These are phyloP conservation scores for Stagonosporopsis cucurbitacearum DNA, from an alignment of 2,329 filamentous ascomycete species.

Conservation along the genomic window DNA sequence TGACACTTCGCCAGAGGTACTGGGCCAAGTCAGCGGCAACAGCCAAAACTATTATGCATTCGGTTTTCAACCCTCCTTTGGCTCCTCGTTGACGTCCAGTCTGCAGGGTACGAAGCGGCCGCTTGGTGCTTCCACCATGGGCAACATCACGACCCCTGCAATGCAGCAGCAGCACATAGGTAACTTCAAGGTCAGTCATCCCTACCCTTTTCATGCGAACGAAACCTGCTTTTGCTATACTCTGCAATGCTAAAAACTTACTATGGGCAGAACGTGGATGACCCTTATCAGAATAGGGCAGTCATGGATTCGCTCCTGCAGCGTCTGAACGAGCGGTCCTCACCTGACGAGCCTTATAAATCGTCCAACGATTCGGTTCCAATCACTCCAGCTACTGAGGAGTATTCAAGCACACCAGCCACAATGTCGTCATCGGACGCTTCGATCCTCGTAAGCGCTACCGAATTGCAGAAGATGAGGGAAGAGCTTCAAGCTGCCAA, in stretches of 20 bases:
- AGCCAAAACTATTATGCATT: constrained; percentile 32
- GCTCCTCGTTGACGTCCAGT: constrained; percentile 43
- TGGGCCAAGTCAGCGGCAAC: constrained; percentile 45
- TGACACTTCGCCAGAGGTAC: constrained; percentile 44
- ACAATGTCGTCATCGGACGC: constrained; percentile 32
- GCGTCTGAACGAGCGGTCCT: constrained; percentile 67
- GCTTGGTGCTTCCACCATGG: constrained; percentile 46
- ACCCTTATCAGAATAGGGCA: constrained; percentile 41
- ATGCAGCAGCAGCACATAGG: constrained; percentile 25
- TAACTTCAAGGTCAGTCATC: constrained; percentile 42
- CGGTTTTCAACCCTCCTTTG: constrained; percentile 26
- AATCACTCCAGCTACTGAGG: constrained; percentile 67
- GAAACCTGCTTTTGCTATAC: background rate
- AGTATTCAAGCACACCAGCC: constrained; percentile 49
- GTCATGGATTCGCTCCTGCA: constrained; percentile 70
- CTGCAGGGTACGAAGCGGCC: constrained; percentile 50
- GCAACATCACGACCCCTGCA: constrained; percentile 37
- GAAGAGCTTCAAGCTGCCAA: constrained; percentile 74
- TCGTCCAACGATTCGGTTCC: constrained; percentile 66
- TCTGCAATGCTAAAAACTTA: constrained; percentile 22
- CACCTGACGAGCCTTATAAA: constrained; percentile 61
- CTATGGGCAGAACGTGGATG: constrained; percentile 56
- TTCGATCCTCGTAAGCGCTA: constrained; percentile 50
- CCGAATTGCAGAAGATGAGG: constrained; percentile 72
- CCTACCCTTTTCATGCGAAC: background rate